Conservation (phyloP, 768 basidiomycete genomes). For the Lactarius sanguifluus region DNA sequence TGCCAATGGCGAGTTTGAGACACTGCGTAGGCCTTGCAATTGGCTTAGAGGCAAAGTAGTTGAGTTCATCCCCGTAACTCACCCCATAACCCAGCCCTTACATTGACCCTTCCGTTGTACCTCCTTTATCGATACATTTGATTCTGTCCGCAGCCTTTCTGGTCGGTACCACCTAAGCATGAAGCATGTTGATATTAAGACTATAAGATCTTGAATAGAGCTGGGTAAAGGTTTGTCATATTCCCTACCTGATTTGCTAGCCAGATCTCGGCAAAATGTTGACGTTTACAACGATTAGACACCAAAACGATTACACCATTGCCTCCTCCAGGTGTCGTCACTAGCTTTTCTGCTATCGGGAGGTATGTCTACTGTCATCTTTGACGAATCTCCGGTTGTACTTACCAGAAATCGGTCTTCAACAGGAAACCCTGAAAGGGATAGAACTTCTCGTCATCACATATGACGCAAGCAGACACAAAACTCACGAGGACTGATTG, state of each 20-base stretch:
- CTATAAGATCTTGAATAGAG: constrained; percentile 69
- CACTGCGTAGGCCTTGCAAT: constrained; percentile 43
- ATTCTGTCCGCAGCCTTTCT: constrained; percentile 61
- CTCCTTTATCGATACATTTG: constrained; percentile 52
- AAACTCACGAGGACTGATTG: constrained; percentile 22
- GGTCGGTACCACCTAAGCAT: constrained; percentile 62
- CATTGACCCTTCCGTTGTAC: constrained; percentile 80
- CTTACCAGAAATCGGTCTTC: constrained; percentile 49
- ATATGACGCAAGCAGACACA: constrained; percentile 21
- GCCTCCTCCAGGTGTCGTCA: constrained; percentile 22
- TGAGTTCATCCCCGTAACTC: constrained; percentile 38
- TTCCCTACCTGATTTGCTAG: constrained; percentile 6
- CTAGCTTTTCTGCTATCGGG: constrained; percentile 32
- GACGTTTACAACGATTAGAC: constrained; percentile 84
- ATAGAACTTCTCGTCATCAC: constrained; percentile 84
- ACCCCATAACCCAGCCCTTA: constrained; percentile 20
- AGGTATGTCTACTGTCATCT: constrained; percentile 15
- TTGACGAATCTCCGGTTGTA: constrained; percentile 17
- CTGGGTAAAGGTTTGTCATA: constrained; percentile 65
- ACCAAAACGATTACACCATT: constrained; percentile 62
- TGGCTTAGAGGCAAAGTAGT: constrained; percentile 51
- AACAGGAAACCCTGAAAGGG: constrained; percentile 73
- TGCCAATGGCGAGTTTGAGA: constrained; percentile 25
- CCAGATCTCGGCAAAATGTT: constrained; percentile 36
- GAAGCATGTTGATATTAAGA: constrained; percentile 77